Percentiles rank a stretch among this genome's conserved stretches.
Conservation (phyloP, 1,284 basidiomycete genomes). For the Paramarasmius palmivorus region DNA sequence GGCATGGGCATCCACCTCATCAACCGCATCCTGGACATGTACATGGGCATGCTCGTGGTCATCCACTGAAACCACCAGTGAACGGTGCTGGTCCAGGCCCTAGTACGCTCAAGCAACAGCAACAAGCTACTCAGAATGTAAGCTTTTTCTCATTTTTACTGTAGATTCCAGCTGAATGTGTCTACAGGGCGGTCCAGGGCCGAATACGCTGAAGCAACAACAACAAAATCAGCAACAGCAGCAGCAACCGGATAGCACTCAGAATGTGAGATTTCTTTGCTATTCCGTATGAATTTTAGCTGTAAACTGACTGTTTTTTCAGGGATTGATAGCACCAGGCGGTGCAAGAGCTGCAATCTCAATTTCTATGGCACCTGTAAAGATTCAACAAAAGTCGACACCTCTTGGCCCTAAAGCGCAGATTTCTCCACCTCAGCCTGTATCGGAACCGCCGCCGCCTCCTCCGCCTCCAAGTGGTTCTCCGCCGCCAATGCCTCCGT, state of each 20-base stretch:
- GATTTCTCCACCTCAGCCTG: conserved; percentile 10
- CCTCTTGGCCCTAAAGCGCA: conserved; percentile 1
- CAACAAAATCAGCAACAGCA: background rate
- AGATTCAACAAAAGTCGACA: conserved; percentile 5
- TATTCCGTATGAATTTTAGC: background rate
- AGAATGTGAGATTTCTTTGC: background rate
- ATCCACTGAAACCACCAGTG: background rate
- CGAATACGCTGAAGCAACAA: background rate
- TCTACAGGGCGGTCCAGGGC: background rate
- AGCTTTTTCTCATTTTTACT: background rate
- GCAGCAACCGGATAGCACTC: background rate
- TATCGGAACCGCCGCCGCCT: conserved; percentile 14
- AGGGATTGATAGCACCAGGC: conserved; percentile 10
- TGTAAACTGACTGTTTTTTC: background rate
- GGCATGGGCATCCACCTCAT: conserved; percentile 1
- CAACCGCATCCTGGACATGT: background rate
- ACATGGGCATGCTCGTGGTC: background rate
- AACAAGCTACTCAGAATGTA: conserved; percentile 23
- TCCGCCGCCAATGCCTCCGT: conserved; percentile 11
- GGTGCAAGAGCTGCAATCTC: conserved; percentile 24
- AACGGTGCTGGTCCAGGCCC: conserved; percentile 14
- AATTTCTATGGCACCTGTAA: conserved; percentile 22
- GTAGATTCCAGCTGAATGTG: background rate
- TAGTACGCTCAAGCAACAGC: conserved; percentile 27
- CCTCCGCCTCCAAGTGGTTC: conserved; percentile 13